Base-by-base conservation (phyloP, 345 rosid genomes). In the Clarkia xantiana region DNA sequence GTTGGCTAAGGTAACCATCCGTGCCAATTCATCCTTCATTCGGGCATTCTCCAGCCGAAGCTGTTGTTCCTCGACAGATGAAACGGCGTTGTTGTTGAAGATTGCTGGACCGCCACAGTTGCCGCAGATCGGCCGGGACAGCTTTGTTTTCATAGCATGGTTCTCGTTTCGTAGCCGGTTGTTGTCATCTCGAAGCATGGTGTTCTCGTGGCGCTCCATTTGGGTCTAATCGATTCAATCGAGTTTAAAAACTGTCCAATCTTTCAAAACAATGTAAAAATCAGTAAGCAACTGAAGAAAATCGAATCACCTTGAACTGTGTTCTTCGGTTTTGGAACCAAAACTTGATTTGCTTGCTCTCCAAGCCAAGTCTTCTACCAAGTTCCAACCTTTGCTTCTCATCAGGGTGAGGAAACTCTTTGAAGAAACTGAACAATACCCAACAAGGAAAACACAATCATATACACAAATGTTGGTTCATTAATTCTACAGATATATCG, bases 301-400 rank as follows among this genome's bases (percentile, higher is more conserved):
- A 52, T 14, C 18, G 11, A 52, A 16, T 63, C 49, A 80, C 89
- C 86, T 84, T 81, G 76, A 78, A 67, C 46, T 84, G 94, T n/a
- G 89, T 81, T 59, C 94, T 66, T 51, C 78, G 58, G 59, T 84
- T 84, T 51, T 84, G 94, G 62, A 84, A 84, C 94, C 94, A 84
- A 47, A 80, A 80, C 67, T 84, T 84, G 64, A 81, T 74, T 66
- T 84, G 89, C 55, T 51, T 76, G 45, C 54, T 49, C 53, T 69
- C 84, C 54, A 78, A 59, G 54, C 74, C 64, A 57, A 84, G 81
- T 60, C 62, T 71, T 49, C 58, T 64, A 55, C 84, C 68, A 44
- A 81, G 77, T 44, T 72, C 81, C 46, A 22, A 5, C 61, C 89
- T 74, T 64, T 75, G 86, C 51, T 76, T 76, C 53, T 81, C 89